Conservation (phyloP, 2,329 filamentous ascomycete genomes). For the Endothia cerciana region DNA sequence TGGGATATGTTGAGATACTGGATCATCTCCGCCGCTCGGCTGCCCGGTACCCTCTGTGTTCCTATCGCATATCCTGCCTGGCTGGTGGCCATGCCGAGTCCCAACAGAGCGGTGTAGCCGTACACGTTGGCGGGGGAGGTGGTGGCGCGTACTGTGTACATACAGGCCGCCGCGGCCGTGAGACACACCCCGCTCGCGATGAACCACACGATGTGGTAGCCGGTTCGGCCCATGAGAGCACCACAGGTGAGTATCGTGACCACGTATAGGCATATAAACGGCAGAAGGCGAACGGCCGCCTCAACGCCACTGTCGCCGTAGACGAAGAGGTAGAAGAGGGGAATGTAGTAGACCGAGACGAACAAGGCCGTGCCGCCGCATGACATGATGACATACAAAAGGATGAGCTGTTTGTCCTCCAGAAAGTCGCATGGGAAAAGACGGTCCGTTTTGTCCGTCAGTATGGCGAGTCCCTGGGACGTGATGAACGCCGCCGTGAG, state of each 20-base stretch:
- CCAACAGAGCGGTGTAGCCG: neutral
- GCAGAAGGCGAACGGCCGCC: neutral
- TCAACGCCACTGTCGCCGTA: neutral
- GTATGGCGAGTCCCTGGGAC: no score
- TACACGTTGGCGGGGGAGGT: neutral
- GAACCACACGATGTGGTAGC: neutral
- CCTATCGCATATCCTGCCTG: no score
- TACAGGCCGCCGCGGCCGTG: no score
- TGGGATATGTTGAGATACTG: conserved; percentile 34
- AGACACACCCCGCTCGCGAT: neutral
- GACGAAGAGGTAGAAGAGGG: neutral
- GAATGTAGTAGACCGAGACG: neutral
- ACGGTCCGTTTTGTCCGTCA: no score
- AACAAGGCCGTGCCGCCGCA: no score
- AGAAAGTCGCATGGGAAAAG: no score
- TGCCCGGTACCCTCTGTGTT: no score
- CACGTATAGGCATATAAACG: neutral
- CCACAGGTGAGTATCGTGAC: neutral
- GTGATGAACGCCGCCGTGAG: no score
- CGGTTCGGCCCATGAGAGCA: neutral
- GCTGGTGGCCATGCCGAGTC: neutral
- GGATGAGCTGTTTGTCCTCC: no score
- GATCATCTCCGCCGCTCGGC: no score
- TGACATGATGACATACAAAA: no score
- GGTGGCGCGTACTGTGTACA: neutral